phyloP scores from a whole-genome alignment of 2,329 filamentous ascomycete species.

The Thielaviopsis euricoi region DNA sequence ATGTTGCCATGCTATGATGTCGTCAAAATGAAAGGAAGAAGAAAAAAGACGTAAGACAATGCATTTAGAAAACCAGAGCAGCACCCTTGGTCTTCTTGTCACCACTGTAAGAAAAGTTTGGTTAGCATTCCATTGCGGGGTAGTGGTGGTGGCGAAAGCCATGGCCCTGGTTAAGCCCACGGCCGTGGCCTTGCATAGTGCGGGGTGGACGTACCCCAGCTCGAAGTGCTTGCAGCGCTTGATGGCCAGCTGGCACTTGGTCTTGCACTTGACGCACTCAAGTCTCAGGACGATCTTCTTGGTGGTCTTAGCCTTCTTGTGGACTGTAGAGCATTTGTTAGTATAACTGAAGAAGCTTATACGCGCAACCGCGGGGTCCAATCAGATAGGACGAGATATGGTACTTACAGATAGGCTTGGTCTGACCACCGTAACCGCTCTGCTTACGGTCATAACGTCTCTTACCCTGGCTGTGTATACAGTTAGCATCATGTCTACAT shows the following conservation, averaged over 20 bases:
- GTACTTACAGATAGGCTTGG: slow-evolving; percentile 68
- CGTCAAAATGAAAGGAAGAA: slow-evolving; percentile 28
- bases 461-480: slow-evolving; percentile 60
- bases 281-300: slow-evolving; percentile 99
- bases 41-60: slow-evolving; percentile 23
- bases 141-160: not conserved
- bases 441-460: slow-evolving; percentile 99
- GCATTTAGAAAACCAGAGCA: slow-evolving; percentile 93
- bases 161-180: not conserved
- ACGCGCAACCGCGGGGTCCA: not conserved
- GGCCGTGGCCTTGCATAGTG: not conserved
- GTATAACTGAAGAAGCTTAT: not conserved
- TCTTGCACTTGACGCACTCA: slow-evolving; percentile 96
- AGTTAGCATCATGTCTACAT: not conserved
- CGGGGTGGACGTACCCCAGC: slow-evolving; percentile 58
- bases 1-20: slow-evolving; percentile 23
- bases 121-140: slow-evolving; percentile 23
- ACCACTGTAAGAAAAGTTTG: slow-evolving; percentile 45
- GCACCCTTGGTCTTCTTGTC: slow-evolving; percentile 99
- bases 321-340: slow-evolving; percentile 32
- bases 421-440: slow-evolving; percentile 99
- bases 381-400: not conserved
- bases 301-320: slow-evolving; percentile 99
- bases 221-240: slow-evolving; percentile 99
- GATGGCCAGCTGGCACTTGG: slow-evolving; percentile 91